Base-by-base conservation (phyloP, 208 protist species). In the Acanthamoeba divionensis region DNA sequence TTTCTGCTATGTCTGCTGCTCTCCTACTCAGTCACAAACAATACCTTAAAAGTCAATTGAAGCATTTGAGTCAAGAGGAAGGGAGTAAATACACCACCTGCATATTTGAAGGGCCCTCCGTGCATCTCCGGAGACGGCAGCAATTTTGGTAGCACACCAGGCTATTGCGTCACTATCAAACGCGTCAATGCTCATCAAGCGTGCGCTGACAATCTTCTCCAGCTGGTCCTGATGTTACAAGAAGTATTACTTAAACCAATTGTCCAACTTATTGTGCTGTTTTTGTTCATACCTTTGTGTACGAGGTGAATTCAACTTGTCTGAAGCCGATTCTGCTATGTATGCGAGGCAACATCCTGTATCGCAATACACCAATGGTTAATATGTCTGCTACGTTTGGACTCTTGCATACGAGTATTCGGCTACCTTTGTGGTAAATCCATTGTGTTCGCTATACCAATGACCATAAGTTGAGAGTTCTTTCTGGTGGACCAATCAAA, bases 401-500 rank as follows among this genome's bases (percentile, higher is more conserved):
- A 26, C n/a, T 73, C 15, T 15, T 18, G 31, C 65, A n/a, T 15
- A 55, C 15, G 73, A 50, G 73, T 26, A 15, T 18, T 18, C 15
- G 15, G 63, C 18, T 15, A 24, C 26, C 73, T 0, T 63, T 95
- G 93, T 2, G 94, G 94, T 13, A 96, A 69, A 69, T 96, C 93
- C 91, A 96, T 95, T 21, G 94, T 96, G 41, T 96, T 96, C 31
- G 94, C 91, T 41, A 96, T 94, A n/a, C 91, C 80, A 15, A 94
- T 95, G 29, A 95, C 45, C 10, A 95, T 79, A 21, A 95, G 65
- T 4, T 85, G 36, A 1, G 91, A 63, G 24, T 91, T 38, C 31
- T 52, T n/a, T 52, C 48, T 44, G 45, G 79, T 93, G 4, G 93
- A 80, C 94, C 94, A 96, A 26, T 95, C 93, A 55, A 95, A 95